These are phyloP conservation scores for Strobilomyces dryophilus DNA, from an alignment of 768 basidiomycete genomes.

Conservation along the genomic window DNA sequence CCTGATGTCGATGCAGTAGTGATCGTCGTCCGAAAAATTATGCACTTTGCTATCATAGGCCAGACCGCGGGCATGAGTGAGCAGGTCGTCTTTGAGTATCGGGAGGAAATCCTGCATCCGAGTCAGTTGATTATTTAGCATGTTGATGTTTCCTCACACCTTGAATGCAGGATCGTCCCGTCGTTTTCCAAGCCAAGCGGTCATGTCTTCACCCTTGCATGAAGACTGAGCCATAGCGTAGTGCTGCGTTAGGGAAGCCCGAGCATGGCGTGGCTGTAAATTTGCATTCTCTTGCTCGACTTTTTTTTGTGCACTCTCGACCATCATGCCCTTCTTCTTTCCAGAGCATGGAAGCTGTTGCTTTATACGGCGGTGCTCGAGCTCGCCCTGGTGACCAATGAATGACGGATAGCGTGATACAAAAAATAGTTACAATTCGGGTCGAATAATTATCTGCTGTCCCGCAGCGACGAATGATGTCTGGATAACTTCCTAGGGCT, in stretches of 20 bases:
- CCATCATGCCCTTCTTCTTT: too few relatives aligned
- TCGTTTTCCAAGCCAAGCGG: not conserved
- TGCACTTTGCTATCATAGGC: not conserved
- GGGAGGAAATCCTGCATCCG: not conserved
- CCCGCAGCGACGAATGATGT: too few relatives aligned
- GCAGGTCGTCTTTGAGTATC: not conserved
- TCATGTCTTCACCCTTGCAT: not conserved
- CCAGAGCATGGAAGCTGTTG: too few relatives aligned
- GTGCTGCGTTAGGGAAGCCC: not conserved
- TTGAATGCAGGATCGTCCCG: not conserved
- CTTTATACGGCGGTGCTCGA: too few relatives aligned
- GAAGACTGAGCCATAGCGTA: not conserved
- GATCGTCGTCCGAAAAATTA: not conserved
- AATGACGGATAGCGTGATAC: too few relatives aligned
- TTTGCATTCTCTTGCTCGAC: not conserved
- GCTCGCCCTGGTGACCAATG: too few relatives aligned
- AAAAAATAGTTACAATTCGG: too few relatives aligned
- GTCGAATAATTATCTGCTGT: too few relatives aligned
- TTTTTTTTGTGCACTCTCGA: not conserved
- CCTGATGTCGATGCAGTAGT: not conserved
- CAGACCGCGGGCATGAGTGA: not conserved
- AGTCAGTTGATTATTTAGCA: not conserved
- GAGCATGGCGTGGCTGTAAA: not conserved
- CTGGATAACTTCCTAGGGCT: too few relatives aligned
- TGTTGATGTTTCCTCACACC: not conserved